These are phyloP conservation scores for Mariannaea elegans DNA, from an alignment of 2,329 filamentous ascomycete species.

Conservation along the genomic window DNA sequence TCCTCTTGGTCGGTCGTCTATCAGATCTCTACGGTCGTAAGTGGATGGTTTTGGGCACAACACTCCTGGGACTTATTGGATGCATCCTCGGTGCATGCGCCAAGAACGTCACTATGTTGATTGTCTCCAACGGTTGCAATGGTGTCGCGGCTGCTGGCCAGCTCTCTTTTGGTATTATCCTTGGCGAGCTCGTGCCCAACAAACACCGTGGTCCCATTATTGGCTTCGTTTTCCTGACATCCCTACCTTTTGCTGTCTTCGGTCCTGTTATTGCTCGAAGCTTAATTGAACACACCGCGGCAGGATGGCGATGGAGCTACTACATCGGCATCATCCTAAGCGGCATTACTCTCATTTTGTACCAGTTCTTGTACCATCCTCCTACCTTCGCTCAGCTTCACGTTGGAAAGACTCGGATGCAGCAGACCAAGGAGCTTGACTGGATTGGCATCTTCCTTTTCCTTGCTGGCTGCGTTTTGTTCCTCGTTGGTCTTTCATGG, in stretches of 20 bases:
- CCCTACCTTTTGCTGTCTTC: constrained; percentile 52
- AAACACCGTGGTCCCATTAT: constrained; percentile 49
- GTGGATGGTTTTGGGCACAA: constrained; percentile 48
- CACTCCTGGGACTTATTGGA: constrained; percentile 45
- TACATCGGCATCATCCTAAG: constrained; percentile 57
- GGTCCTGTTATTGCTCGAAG: constrained; percentile 57
- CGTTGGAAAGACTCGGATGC: constrained; percentile 46
- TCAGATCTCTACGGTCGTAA: constrained; percentile 54
- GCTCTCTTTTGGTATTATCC: constrained; percentile 51
- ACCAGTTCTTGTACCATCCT: constrained; percentile 56
- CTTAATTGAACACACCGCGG: constrained; percentile 51
- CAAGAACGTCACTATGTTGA: constrained; percentile 46
- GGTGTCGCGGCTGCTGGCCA: constrained; percentile 52
- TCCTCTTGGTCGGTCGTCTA: constrained; percentile 52
- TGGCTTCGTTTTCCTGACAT: constrained; percentile 49
- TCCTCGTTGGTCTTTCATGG: constrained; percentile 55
- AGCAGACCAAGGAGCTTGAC: constrained; percentile 55
- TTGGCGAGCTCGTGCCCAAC: constrained; percentile 55
- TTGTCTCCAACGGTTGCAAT: constrained; percentile 48
- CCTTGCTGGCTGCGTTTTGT: constrained; percentile 50
- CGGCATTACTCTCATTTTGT: constrained; percentile 49
- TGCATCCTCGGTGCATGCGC: constrained; percentile 49
- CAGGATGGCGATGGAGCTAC: constrained; percentile 59
- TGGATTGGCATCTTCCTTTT: constrained; percentile 54
- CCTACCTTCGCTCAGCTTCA: constrained; percentile 56